These are phyloP conservation scores for Rhodosporidiobolus odoratus DNA, from an alignment of 768 basidiomycete genomes.

Conservation along the genomic window DNA sequence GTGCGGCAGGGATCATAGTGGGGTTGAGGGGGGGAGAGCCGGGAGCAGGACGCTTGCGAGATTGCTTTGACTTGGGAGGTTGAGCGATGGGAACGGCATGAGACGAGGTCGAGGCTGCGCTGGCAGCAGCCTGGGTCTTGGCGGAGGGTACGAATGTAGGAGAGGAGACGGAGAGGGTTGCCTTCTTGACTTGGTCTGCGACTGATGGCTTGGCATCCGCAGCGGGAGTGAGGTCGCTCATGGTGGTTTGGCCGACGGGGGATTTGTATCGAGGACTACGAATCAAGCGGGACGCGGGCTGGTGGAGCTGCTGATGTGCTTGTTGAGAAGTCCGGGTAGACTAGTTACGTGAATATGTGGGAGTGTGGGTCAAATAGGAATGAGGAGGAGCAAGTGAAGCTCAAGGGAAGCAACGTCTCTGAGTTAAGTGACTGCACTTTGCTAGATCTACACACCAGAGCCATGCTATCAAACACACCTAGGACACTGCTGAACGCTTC, in stretches of 20 bases:
- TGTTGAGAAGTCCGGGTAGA: too few species aligned
- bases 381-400: too few species aligned
- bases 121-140: background rate
- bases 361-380: too few species aligned
- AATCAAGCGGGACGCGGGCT: background rate
- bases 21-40: slow-evolving; percentile 38
- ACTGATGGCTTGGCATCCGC: background rate
- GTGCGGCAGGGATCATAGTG: slow-evolving; percentile 38
- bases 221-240: slow-evolving; percentile 2
- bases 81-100: slow-evolving; percentile 18
- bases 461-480: too few species aligned
- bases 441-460: too few species aligned
- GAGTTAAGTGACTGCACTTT: too few species aligned
- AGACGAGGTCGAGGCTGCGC: background rate
- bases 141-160: slow-evolving; percentile 33
- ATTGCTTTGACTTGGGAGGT: slow-evolving; percentile 5
- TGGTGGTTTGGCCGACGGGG: background rate
- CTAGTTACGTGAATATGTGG: too few species aligned
- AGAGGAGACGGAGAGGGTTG: slow-evolving; percentile 23
- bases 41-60: slow-evolving; percentile 40
- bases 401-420: too few species aligned
- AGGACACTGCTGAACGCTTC: background rate
- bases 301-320: background rate
- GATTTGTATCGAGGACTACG: background rate
- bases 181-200: background rate